Base-by-base conservation (phyloP, 1,284 basidiomycete genomes). In the Boletellus dicymbophilus region DNA sequence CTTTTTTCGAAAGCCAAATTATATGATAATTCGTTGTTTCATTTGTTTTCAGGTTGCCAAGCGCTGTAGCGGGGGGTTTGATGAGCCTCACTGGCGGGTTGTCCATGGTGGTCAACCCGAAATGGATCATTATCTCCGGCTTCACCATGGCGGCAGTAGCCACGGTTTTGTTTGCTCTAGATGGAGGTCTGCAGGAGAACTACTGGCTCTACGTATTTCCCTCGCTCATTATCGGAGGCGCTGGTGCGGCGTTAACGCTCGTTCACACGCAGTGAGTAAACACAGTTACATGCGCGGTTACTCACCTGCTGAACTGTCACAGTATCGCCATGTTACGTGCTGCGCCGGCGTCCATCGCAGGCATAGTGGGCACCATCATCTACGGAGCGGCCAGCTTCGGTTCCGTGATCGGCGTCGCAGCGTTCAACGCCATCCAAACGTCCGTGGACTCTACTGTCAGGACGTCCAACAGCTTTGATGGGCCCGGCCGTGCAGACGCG, bases 331-430 rank as follows among this genome's bases (percentile, higher is more conserved):
- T 82, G 36, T 76, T 82, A 64, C 72, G 70, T 37, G 70, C 68
- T n/a, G 70, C 72, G 3, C 80, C 80, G 2, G 49, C 76, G 4
- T 66, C 69, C 16, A 74, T 78, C 62, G 71, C 79, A 1, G 81
- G 81, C 36, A 77, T 74, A 1, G 74, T 80, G 3, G 79, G 79
- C 16, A 81, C 81, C 2, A 75, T 82, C 27, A 80, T 81, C 67
- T 79, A 79, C 51, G 71, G 73, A 21, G 77, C 77, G 10, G 70
- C 81, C 0, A 78, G 83, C 60, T 67, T 79, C 44, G 80, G 81
- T 20, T 72, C 72, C 4, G 81, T 80, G 2, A 64, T 77, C 21
- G 77, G 76, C 15, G 64, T 76, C 38, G 74, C 81, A 7, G 73
- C 72, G 6, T 69, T 75, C 27, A 68, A 44, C 15, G 75, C 78